Evolutionary conservation across 805 yeast species (phyloP).

Genomic region (Debaryomyces hansenii): DNA sequence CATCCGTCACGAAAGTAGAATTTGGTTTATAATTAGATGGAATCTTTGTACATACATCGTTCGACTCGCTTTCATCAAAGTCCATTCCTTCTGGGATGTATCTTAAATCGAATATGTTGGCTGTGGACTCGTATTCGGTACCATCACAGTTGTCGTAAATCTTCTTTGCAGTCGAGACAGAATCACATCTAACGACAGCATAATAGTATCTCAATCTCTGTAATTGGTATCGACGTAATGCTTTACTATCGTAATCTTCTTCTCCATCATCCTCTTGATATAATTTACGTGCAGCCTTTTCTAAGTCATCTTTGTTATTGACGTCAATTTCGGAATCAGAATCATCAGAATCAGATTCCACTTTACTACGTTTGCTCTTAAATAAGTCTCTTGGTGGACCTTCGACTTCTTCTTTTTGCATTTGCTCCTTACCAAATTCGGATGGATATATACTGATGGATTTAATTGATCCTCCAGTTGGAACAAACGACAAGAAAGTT

Average conservation of each 20-base stretch:
- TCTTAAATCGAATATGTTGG: constrained; percentile 88
- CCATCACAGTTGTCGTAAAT: constrained; percentile 92
- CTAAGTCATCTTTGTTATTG: constrained; percentile 48
- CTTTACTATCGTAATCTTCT: constrained; percentile 79
- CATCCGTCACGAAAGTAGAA: constrained; percentile 81
- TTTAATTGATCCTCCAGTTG: constrained; percentile 65
- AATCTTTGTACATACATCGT: constrained; percentile 68
- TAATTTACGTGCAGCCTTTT: constrained; percentile 65
- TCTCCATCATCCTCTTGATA: constrained; percentile 82
- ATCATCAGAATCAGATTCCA: constrained; percentile 34
- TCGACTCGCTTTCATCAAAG: constrained; percentile 70
- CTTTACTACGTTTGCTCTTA: constrained; percentile 36
- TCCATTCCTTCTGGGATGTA: constrained; percentile 92
- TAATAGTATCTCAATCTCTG: constrained; percentile 91
- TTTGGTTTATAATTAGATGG: constrained; percentile 81
- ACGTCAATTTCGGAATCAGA: constrained; percentile 41
- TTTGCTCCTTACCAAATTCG: constrained; percentile 88
- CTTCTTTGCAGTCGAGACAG: constrained; percentile 63
- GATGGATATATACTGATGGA: constrained; percentile 81
- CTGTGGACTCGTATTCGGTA: constrained; percentile 92
- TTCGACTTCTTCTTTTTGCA: constrained; percentile 84
- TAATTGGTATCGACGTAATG: constrained; percentile 84
- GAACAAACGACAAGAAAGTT: constrained; percentile 82
- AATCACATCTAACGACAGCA: constrained; percentile 85
- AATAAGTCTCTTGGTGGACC: constrained; percentile 93